Percentiles rank a stretch among this genome's conserved stretches.
These are phyloP conservation scores for Schrenkiella parvula DNA, from an alignment of 345 rosid species.

Conservation along the genomic window DNA sequence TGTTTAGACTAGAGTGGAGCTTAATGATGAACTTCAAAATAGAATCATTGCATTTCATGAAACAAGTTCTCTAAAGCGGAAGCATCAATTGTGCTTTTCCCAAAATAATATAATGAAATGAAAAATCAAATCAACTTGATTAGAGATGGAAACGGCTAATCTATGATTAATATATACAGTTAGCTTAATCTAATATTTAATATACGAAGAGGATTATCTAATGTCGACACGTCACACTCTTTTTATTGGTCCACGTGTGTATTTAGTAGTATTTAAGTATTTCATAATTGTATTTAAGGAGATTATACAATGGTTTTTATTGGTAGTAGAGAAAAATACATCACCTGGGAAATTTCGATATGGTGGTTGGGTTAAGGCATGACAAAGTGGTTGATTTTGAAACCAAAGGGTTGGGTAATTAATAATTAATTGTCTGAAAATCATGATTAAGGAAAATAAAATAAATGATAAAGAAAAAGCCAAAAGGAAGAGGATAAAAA, in stretches of 20 bases:
- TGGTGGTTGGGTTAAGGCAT: conserved; percentile 34
- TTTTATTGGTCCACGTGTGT: no score
- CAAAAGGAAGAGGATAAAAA: conserved; percentile 20
- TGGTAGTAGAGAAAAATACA: conserved; percentile 12
- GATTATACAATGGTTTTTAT: conserved; percentile 2
- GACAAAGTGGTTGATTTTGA: conserved; percentile 31
- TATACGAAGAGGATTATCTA: no score
- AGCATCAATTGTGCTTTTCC: conserved; percentile 33
- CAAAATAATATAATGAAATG: background rate
- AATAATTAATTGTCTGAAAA: conserved; percentile 13
- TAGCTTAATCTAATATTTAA: no score
- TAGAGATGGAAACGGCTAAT: background rate
- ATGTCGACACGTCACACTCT: no score
- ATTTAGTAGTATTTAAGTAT: background rate
- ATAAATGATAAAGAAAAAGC: conserved; percentile 18
- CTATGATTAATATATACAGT: background rate
- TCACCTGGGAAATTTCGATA: conserved; percentile 20
- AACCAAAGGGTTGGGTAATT: conserved; percentile 17
- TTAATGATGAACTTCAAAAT: conserved; percentile 21
- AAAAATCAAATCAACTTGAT: background rate
- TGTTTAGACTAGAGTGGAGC: background rate
- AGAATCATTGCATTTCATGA: conserved; percentile 34
- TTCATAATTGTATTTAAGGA: background rate
- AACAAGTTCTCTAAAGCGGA: conserved; percentile 52
- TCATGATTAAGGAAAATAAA: conserved; percentile 29